phyloP scores from a whole-genome alignment of 129 eudicot species.

The Kitagawia praeruptora region DNA sequence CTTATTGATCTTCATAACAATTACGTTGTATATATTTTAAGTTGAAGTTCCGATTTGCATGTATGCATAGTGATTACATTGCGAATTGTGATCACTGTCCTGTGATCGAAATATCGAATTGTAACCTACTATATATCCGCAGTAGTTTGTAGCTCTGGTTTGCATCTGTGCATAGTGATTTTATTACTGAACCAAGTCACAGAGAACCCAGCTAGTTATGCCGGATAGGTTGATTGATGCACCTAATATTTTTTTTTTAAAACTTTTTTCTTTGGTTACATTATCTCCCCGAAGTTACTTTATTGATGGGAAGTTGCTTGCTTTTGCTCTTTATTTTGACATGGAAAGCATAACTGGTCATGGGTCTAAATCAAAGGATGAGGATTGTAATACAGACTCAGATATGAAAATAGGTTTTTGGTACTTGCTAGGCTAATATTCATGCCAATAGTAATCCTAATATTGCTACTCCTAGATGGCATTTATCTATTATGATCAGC shows the following conservation, averaged over 20 bases:
- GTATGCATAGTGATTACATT: too few relatives aligned
- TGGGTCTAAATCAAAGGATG: neutral
- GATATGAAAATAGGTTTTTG: too few relatives aligned
- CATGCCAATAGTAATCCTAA: too few relatives aligned
- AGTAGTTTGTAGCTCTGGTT: neutral
- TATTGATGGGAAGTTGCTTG: neutral
- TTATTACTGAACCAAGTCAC: neutral
- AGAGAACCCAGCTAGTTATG: neutral
- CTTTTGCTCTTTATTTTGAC: neutral
- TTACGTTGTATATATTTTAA: neutral
- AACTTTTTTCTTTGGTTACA: too few relatives aligned
- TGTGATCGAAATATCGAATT: neutral
- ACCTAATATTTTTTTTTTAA: too few relatives aligned
- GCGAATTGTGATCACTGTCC: neutral
- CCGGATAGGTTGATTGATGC: neutral
- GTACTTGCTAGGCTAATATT: too few relatives aligned
- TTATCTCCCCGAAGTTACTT: neutral
- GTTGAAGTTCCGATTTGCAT: neutral
- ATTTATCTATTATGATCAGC: too few relatives aligned
- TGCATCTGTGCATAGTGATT: neutral
- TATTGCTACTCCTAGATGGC: too few relatives aligned
- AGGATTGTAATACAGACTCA: neutral
- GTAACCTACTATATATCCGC: neutral
- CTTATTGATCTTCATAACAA: neutral
- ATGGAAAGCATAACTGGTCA: neutral